These are phyloP conservation scores for Aspergillus hancockii DNA, from an alignment of 495 filamentous ascomycete species.

Conservation along the genomic window DNA sequence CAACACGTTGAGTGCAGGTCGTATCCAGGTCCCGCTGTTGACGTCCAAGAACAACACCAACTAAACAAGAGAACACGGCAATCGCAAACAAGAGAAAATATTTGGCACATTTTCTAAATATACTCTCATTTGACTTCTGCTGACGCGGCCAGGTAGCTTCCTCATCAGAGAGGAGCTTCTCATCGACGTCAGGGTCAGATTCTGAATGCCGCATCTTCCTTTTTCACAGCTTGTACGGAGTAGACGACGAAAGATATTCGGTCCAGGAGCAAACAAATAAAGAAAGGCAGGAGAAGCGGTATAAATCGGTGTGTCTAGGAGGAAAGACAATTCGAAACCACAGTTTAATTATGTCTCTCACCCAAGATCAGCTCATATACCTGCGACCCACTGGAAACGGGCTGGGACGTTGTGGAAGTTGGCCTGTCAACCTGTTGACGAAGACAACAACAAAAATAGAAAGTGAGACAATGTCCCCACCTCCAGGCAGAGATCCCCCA, in stretches of 20 bases:
- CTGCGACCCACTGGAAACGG: neutral
- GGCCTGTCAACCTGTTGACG: neutral
- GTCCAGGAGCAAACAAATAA: neutral
- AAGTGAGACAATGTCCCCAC: neutral
- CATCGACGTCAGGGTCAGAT: neutral
- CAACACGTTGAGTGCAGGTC: neutral
- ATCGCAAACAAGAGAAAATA: neutral
- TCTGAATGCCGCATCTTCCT: neutral
- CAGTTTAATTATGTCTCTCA: neutral
- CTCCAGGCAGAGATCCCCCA: neutral
- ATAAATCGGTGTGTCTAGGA: neutral
- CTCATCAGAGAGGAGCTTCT: conserved; percentile 1
- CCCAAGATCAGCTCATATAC: neutral
- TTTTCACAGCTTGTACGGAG: too few species aligned
- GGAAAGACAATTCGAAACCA: neutral
- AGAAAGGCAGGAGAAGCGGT: neutral
- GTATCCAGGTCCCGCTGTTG: neutral
- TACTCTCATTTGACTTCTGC: neutral
- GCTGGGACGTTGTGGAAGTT: neutral
- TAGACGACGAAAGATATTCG: neutral
- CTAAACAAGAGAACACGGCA: neutral
- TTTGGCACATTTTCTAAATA: neutral
- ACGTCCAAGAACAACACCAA: neutral
- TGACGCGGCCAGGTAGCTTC: neutral
- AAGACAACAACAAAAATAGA: neutral